Base-by-base conservation (phyloP, 2,329 filamentous ascomycete species). In the Amauroascus niger region DNA sequence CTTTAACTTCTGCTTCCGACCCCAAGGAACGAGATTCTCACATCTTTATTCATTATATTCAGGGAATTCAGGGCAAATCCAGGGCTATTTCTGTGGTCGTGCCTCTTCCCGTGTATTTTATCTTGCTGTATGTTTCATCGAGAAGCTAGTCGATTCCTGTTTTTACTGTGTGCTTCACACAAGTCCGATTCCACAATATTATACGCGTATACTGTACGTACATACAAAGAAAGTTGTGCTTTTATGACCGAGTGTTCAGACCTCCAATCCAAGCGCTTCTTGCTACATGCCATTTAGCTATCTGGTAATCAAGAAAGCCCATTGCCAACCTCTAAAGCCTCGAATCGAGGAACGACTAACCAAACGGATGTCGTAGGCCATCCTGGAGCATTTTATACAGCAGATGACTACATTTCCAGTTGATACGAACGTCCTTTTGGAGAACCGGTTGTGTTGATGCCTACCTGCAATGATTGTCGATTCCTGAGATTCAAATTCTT, bases 111-210 rank as follows among this genome's bases (percentile, higher is more conserved):
- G 16, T 52, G 50, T 52, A 39, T 52, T 18, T 9, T 52, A 37
- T 52, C 28, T 46, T 24, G n/a, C n/a, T 52, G 41, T 52, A 30
- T 52, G 46, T 46, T 30, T 30, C 18, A 46, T 46, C 50, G 18
- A 18, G 41, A 20, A 46, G 32, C 41, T 28, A 45, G 37, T 45
- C 26, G 30, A 52, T 26, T 51, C 40, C 2, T 44, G 40, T 35
- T 35, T 51, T n/a, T 39, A 6, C 18, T 7, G 7, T 18, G 14
- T 9, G 4, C 33, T n/a, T n/a, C 14, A 3, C 3, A 11, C 8
- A 35, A n/a, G 13, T n/a, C 33, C 33, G 13, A n/a, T 35, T 35
- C 14, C n/a, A n/a, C n/a, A n/a, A 35, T 11, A 35, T 35, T 35
- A 11, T 11, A 9, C 8, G 33, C 8, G 9, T 4, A 35, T 13